Evolutionary conservation across 495 filamentous ascomycete genomes (phyloP), one percentile per base, ranked within the genome.

Genomic region (Cryomyces antarcticus): DNA sequence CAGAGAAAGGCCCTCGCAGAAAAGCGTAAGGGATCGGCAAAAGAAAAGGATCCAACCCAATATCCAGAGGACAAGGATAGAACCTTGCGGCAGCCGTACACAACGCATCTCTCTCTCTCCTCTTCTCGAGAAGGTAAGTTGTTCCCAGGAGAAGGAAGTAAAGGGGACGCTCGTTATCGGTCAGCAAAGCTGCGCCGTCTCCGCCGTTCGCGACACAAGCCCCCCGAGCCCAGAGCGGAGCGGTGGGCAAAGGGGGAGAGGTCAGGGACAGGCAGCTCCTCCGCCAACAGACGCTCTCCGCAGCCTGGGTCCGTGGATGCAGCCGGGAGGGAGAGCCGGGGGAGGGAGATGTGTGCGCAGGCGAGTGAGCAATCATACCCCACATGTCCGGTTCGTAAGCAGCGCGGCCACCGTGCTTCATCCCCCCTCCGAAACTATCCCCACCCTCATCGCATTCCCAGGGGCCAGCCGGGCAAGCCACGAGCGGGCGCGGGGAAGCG

Each of bases 311-410:
- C 46, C 47, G 47, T 49, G 49, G 30, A 37, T 39, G 37, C 31
- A 42, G 36, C 11, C 30, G 31, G 27, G n/a, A 28, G 42, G 29
- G 37, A 31, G 29, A 24, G 17, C 17, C 17, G 17, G 17, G 17
- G 17, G 17, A 24, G 17, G 17, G 17, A 24, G 17, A 24, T 24
- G 17, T 24, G 17, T 24, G 17, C 17, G 17, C 27, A 33, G 47
- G 57, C 51, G 55, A 58, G 49, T 45, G 55, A 62, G 53, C 58
- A 49, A 58, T 50, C 56, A 60, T 57, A 50, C 49, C 57, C 57
- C 51, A 54, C 44, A 52, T 60, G 56, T 57, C 57, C 59, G 59
- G 59, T 46, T 52, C 49, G 36, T 45, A 33, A 41, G 44, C 34
- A 41, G 28, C 42, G 24, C 35, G 10, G 27, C 3, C 5, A 30